Percentiles rank a stretch among this genome's conserved stretches.
Conservation (phyloP, 441 rosid genomes). For the Cnidoscolus chayamansa region DNA sequence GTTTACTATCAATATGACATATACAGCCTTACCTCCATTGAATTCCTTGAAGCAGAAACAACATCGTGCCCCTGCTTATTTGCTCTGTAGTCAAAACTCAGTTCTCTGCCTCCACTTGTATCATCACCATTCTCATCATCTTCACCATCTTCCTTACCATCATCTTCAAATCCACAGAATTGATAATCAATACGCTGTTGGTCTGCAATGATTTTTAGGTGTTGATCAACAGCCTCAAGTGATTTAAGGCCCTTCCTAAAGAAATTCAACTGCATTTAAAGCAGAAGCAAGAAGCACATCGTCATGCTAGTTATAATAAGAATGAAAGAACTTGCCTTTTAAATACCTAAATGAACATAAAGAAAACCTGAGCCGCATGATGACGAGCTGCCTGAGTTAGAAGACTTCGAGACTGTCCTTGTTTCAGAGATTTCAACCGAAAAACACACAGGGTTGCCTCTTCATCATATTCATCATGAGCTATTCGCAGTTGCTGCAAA, state of each 20-base stretch:
- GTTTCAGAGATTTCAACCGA: conserved; percentile 87
- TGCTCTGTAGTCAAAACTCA: conserved; percentile 73
- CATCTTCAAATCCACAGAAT: conserved; percentile 65
- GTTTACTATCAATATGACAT: conserved; percentile 13
- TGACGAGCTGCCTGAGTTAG: conserved; percentile 93
- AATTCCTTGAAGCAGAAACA: conserved; percentile 49
- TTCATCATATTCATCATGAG: conserved; percentile 70
- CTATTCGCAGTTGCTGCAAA: conserved; percentile 61
- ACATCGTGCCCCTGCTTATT: conserved; percentile 49
- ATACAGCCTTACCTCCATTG: conserved; percentile 62
- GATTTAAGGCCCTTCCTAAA: conserved; percentile 79
- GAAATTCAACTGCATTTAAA: conserved; percentile 66
- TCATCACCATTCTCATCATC: conserved; percentile 42
- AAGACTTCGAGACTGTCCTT: conserved; percentile 90
- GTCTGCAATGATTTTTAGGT: conserved; percentile 59
- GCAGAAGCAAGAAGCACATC: conserved; percentile 17
- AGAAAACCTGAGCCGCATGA: conserved; percentile 92
- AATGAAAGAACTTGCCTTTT: conserved; percentile 10
- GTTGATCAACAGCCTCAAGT: conserved; percentile 75
- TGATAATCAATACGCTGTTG: conserved; percentile 86
- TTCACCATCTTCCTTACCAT: conserved; percentile 55
- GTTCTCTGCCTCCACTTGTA: conserved; percentile 53
- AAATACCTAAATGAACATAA: conserved; percentile 2
- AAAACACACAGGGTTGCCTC: conserved; percentile 85
- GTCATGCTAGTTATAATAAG: conserved; percentile 19